Evolutionary conservation across 257 asterid species (phyloP).

Genomic region (Catharanthus roseus): DNA sequence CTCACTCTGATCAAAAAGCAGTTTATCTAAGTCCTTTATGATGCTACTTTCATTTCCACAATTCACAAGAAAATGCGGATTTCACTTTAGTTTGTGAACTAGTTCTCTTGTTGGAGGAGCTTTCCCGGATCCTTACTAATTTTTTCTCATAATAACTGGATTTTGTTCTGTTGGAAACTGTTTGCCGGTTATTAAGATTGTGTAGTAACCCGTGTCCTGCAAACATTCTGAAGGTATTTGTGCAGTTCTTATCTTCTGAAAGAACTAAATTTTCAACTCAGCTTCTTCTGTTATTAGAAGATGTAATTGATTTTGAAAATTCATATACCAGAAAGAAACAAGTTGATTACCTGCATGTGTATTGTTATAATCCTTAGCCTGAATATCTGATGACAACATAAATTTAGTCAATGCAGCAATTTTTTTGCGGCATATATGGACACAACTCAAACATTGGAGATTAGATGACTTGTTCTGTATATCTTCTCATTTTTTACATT

Average conservation of each 20-base stretch:
- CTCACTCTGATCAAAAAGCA: no score
- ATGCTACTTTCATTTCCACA: neutral
- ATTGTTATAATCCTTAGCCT: no score
- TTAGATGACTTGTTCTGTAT: neutral
- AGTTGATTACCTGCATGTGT: no score
- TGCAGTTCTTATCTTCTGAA: neutral
- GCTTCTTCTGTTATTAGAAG: neutral
- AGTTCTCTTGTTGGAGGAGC: neutral
- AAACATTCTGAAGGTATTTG: neutral
- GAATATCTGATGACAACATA: no score
- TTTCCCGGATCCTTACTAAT: neutral
- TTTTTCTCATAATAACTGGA: neutral
- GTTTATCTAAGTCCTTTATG: no score
- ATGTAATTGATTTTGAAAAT: no score
- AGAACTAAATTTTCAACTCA: neutral
- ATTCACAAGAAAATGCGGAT: neutral
- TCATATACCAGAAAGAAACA: no score
- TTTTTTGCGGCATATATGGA: neutral
- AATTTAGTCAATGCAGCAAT: no score
- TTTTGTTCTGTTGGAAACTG: neutral
- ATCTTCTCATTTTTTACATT: neutral
- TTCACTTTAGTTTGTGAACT: no score
- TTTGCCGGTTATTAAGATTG: neutral
- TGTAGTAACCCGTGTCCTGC: neutral
- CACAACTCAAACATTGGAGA: neutral